Percentiles rank a stretch among this genome's conserved stretches.
phyloP scores from a whole-genome alignment of 1,284 basidiomycete genomes.

The Ganoderma leucocontextum region DNA sequence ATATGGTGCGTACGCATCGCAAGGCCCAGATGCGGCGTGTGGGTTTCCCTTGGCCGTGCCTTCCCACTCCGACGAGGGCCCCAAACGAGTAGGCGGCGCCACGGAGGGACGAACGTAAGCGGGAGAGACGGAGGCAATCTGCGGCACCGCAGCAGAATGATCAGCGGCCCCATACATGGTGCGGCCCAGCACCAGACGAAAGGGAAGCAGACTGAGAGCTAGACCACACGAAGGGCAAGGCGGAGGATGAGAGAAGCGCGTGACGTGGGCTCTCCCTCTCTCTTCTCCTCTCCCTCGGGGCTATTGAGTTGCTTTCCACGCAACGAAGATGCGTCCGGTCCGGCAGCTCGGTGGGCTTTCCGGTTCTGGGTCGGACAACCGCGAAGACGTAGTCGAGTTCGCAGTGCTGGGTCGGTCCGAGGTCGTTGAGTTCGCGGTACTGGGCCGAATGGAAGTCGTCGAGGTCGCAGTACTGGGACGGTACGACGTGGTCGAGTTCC shows the following conservation, averaged over 20 bases:
- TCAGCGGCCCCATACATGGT: constrained; percentile 19
- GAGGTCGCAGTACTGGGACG: neutral
- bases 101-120: constrained; percentile 2
- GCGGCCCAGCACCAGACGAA: constrained; percentile 7
- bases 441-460: neutral
- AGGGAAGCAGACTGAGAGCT: neutral
- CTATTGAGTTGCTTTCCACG: constrained; percentile 29
- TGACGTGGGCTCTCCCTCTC: neutral
- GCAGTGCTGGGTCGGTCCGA: constrained; percentile 3
- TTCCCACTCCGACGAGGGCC: constrained; percentile 7
- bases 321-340: constrained; percentile 33
- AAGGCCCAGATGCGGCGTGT: constrained; percentile 9
- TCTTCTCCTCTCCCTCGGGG: neutral
- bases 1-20: neutral
- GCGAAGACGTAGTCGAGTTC: constrained; percentile 9
- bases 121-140: constrained; percentile 8
- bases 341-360: constrained; percentile 23
- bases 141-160: constrained; percentile 24
- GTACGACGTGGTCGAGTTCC: neutral
- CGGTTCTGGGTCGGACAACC: constrained; percentile 19
- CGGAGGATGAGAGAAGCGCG: constrained; percentile 6
- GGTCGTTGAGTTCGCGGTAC: neutral
- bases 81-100: constrained; percentile 10
- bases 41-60: constrained; percentile 8
- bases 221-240: constrained; percentile 11